Conservation (phyloP, 495 filamentous ascomycete species). For the Penicillium samsonianum region DNA sequence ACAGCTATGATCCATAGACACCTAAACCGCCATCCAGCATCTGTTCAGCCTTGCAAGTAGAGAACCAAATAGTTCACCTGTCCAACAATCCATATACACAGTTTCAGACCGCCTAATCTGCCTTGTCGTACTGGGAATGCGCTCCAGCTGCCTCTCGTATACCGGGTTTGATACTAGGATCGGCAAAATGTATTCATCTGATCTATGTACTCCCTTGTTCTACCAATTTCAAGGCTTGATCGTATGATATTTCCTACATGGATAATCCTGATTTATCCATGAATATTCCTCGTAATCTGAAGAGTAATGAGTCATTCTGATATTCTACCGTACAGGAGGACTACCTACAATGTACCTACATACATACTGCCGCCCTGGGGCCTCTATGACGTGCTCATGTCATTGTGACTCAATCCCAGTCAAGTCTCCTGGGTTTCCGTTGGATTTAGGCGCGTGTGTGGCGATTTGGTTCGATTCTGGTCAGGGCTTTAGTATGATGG, state of each 20-base stretch:
- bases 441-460: background rate
- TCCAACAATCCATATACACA: background rate
- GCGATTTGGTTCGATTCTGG: background rate
- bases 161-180: background rate
- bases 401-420: background rate
- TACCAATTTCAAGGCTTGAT: background rate
- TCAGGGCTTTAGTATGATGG: background rate
- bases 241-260: background rate
- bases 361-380: background rate
- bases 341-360: background rate
- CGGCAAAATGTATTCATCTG: background rate
- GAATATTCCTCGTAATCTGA: background rate
- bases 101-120: background rate
- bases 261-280: background rate
- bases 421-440: background rate
- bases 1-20: background rate
- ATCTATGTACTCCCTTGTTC: background rate
- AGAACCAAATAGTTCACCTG: background rate
- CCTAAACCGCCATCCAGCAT: background rate
- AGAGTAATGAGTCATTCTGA: conserved; percentile 5
- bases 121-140: background rate
- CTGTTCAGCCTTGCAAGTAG: background rate
- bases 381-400: background rate
- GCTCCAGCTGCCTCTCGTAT: background rate
- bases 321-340: background rate